Base-by-base conservation (phyloP, 2,329 filamentous ascomycete genomes). In the Sclerotinia glacialis region DNA sequence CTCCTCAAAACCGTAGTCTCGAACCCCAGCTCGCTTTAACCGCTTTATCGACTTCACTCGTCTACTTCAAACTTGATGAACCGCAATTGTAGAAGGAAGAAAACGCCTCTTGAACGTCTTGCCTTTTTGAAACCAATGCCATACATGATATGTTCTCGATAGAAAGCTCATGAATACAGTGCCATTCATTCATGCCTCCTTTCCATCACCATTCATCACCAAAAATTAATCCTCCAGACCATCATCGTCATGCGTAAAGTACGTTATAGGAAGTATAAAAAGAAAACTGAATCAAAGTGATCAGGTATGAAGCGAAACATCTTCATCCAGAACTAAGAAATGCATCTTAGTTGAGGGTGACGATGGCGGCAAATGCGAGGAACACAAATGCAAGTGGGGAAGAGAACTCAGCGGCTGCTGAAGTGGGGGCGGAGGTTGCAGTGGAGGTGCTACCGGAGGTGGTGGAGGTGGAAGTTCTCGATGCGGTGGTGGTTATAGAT, bases 341-440 rank as follows among this genome's bases (percentile, higher is more conserved):
- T 14, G 34, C 9, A 12, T 37, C 67, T 69, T 75, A 76, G 70
- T 76, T 73, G 62, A 76, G 68, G 42, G 66, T 71, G 40, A 74
- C 54, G 46, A 76, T 59, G n/a, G 74, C 74, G 23, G 72, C 72
- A 64, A 76, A 60, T 28, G 72, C 72, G 42, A 75, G 63, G 71
- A 74, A 69, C 61, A 75, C 69, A 34, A 76, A 66, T n/a, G 74
- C 74, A 9, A 76, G 68, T 56, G 74, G 74, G 37, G 70, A 72
- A 42, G 74, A 69, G 42, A 75, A 34, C 42, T 69, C 69, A 37
- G 67, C 46, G 1, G 72, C 74, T 9, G 68, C 66, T 67, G 67
- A 71, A 53, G 67, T 54, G 42, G 70, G 67, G 31, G 65, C 56
- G 5, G 62, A 64, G 40, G 63, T 67, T 42, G 63, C 23, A 14